phyloP scores from a whole-genome alignment of 2,329 filamentous ascomycete species.

The Aspergillus unguis region DNA sequence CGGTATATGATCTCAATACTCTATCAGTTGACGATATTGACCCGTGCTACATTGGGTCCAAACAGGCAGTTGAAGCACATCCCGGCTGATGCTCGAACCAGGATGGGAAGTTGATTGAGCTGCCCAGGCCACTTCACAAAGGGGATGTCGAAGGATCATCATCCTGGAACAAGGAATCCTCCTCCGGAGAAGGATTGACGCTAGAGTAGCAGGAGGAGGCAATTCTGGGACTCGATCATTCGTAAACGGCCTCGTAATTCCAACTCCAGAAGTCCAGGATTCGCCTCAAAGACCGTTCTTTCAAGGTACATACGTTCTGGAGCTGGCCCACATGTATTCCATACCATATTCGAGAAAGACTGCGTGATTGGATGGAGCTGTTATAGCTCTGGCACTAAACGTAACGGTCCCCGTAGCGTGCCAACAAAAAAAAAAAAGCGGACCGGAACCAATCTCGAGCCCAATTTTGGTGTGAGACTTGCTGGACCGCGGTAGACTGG shows the following conservation, averaged over 20 bases:
- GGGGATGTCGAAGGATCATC: conserved; percentile 11
- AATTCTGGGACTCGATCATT: conserved; percentile 6
- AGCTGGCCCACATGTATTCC: conserved; percentile 10
- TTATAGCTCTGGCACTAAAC: conserved; percentile 17
- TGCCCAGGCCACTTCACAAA: conserved; percentile 5
- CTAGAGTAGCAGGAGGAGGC: conserved; percentile 8
- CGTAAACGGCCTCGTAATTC: conserved; percentile 6
- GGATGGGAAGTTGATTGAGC: conserved; percentile 4
- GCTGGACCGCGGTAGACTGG: conserved; percentile 4
- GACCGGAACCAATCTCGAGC: conserved; percentile 12
- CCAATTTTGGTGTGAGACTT: background rate
- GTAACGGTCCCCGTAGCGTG: conserved; percentile 18
- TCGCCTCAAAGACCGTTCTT: conserved; percentile 10
- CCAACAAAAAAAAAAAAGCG: conserved; percentile 12
- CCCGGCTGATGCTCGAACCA: conserved; percentile 7
- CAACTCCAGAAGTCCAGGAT: conserved; percentile 14
- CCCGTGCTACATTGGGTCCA: conserved; percentile 8
- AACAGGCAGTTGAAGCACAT: conserved; percentile 4
- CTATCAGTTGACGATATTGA: conserved; percentile 13
- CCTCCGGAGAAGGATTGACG: conserved; percentile 7
- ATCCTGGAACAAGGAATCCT: conserved; percentile 14
- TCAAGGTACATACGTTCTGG: conserved; percentile 16
- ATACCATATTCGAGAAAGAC: conserved; percentile 12
- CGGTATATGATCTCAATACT: conserved; percentile 16
- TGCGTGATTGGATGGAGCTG: conserved; percentile 13